These are phyloP conservation scores for Triticum monococcum DNA, from an alignment of 176 grass and related monocot genomes.

Conservation along the genomic window DNA sequence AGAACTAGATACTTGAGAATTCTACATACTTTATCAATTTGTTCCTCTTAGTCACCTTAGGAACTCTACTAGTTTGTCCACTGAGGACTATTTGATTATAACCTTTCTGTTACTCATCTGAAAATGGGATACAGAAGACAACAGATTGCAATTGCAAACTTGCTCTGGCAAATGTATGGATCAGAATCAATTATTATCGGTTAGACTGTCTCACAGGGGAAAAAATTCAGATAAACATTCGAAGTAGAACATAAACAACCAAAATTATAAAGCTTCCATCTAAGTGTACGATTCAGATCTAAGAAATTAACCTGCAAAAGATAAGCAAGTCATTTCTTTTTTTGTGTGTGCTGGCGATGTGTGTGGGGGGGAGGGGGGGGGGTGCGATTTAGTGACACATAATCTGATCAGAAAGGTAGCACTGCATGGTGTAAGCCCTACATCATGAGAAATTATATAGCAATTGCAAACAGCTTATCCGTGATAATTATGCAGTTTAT, in stretches of 20 bases:
- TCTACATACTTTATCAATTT: not conserved
- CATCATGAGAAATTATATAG: not conserved
- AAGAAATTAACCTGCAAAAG: not conserved
- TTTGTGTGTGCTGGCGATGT: too few species aligned
- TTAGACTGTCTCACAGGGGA: not conserved
- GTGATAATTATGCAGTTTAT: not conserved
- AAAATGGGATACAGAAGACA: not conserved
- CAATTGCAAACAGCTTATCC: not conserved
- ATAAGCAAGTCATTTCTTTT: not conserved
- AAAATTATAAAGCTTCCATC: not conserved
- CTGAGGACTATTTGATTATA: not conserved
- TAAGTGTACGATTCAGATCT: not conserved
- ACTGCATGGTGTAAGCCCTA: not conserved
- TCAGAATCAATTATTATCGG: not conserved
- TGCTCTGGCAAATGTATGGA: not conserved
- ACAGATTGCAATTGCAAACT: not conserved
- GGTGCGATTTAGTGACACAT: not conserved
- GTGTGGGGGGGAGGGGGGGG: too few species aligned
- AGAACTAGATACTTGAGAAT: not conserved
- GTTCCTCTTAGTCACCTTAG: not conserved
- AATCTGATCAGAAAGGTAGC: not conserved
- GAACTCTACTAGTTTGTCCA: not conserved
- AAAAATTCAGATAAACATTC: not conserved
- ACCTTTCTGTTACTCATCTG: not conserved
- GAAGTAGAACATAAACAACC: not conserved